phyloP scores from a whole-genome alignment of 352 stramenopile species.

The Pythium phragmiticola region DNA sequence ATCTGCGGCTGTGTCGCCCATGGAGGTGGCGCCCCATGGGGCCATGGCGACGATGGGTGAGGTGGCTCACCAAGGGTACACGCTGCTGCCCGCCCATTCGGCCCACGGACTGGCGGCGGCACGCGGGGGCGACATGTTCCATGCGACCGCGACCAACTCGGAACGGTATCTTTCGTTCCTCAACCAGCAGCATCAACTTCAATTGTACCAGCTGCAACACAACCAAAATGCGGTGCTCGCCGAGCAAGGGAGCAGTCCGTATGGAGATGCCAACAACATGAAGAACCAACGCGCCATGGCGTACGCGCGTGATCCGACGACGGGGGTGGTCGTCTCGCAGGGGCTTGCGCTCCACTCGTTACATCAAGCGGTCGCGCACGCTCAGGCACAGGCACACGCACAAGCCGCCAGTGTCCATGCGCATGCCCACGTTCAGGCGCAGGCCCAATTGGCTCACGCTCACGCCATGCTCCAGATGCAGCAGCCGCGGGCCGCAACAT shows the following conservation, averaged over 20 bases:
- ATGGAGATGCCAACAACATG: constrained; percentile 49
- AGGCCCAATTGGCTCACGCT: constrained; percentile 43
- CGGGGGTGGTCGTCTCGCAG: constrained; percentile 32
- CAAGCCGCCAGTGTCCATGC: constrained; percentile 17
- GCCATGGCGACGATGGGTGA: constrained; percentile 12
- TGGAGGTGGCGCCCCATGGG: constrained; percentile 6
- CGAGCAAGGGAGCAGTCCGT: constrained; percentile 41
- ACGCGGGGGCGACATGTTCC: constrained; percentile 40
- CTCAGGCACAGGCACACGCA: constrained; percentile 28
- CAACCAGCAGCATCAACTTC: constrained; percentile 85
- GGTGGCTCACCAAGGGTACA: constrained; percentile 26
- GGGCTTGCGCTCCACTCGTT: constrained; percentile 56
- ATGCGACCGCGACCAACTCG: constrained; percentile 43
- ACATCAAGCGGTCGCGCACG: constrained; percentile 40
- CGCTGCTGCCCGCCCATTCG: constrained; percentile 35
- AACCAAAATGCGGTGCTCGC: constrained; percentile 38
- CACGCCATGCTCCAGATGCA: constrained; percentile 55
- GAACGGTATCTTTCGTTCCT: constrained; percentile 83
- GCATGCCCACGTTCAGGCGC: constrained; percentile 41
- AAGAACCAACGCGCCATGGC: constrained; percentile 22
- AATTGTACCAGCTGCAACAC: constrained; percentile 85
- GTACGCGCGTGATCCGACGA: constrained; percentile 30
- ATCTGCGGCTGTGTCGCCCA: constrained; percentile 16
- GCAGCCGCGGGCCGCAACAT: constrained; percentile 8
- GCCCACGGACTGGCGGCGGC: constrained; percentile 11